These are phyloP conservation scores for Citrus inodora DNA, from an alignment of 345 rosid genomes.

Conservation along the genomic window DNA sequence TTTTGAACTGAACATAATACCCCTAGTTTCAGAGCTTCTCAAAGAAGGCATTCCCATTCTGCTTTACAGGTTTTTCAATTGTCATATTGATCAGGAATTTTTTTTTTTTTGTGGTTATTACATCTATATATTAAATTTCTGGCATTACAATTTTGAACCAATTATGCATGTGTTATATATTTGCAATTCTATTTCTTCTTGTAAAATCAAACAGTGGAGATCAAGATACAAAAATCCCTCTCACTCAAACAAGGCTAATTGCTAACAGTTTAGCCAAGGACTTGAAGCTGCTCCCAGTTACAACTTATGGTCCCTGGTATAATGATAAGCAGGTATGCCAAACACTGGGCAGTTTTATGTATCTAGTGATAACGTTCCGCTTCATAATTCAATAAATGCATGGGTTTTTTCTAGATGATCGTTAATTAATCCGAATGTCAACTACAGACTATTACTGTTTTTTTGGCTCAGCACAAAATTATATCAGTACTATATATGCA, in stretches of 20 bases:
- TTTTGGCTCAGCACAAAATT: background rate
- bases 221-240: constrained; percentile 32
- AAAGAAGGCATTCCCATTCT: constrained; percentile 29
- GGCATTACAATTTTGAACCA: background rate
- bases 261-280: constrained; percentile 35
- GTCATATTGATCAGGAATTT: background rate
- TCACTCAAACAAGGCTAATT: constrained; percentile 34
- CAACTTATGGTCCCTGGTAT: constrained; percentile 26
- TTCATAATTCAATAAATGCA: background rate
- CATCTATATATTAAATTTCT: background rate
- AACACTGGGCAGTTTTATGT: no score
- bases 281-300: constrained; percentile 19
- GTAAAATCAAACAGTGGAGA: constrained; percentile 28
- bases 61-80: constrained; percentile 25
- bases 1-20: constrained; percentile 24
- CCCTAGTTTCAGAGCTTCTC: constrained; percentile 15
- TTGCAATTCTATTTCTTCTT: background rate
- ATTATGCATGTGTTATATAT: background rate
- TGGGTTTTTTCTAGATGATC: background rate
- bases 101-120: background rate
- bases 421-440: no score
- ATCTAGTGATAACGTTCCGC: background rate
- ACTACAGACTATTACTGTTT: no score
- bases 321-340: constrained; percentile 21
- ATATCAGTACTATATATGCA: background rate